Conservation (phyloP, 768 basidiomycete genomes). For the Termitomyces sp. region DNA sequence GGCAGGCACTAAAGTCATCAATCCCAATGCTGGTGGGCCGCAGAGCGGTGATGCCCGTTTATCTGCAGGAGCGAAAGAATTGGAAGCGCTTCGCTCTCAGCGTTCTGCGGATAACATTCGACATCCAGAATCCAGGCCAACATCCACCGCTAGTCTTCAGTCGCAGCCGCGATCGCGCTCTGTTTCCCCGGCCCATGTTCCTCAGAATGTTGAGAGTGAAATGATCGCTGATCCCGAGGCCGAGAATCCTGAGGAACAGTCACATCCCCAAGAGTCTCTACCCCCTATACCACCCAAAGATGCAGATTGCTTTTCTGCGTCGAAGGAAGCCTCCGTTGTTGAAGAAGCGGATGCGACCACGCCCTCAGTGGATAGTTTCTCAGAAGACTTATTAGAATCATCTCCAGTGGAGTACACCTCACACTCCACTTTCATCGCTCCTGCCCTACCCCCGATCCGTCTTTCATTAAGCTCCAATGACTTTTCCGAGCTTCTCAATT, state of each 20-base stretch:
- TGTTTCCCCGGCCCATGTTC: constrained; percentile 64
- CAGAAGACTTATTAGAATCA: constrained; percentile 46
- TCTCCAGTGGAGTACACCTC: constrained; percentile 63
- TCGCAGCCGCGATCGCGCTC: constrained; percentile 39
- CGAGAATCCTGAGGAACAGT: constrained; percentile 24
- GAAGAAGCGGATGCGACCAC: constrained; percentile 21
- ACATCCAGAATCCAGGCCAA: constrained; percentile 18
- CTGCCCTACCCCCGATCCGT: constrained; percentile 86
- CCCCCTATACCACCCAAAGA: constrained; percentile 44
- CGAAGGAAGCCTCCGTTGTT: background rate
- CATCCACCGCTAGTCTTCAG: constrained; percentile 20
- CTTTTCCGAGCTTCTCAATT: constrained; percentile 68
- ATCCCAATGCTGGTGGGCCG: constrained; percentile 10
- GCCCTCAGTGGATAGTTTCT: constrained; percentile 28
- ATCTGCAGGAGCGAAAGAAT: constrained; percentile 21
- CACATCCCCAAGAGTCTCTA: constrained; percentile 12
- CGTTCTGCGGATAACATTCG: constrained; percentile 20
- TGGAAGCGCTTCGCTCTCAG: constrained; percentile 16
- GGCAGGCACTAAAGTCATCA: constrained; percentile 4
- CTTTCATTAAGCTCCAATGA: constrained; percentile 82
- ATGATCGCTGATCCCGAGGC: constrained; percentile 65
- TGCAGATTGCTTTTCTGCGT: constrained; percentile 5
- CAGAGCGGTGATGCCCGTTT: constrained; percentile 14
- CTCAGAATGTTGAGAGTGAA: constrained; percentile 66
- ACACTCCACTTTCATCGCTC: constrained; percentile 76